Evolutionary conservation across 108 stramenopile species (phyloP).

Genomic region (Seminavis robusta): DNA sequence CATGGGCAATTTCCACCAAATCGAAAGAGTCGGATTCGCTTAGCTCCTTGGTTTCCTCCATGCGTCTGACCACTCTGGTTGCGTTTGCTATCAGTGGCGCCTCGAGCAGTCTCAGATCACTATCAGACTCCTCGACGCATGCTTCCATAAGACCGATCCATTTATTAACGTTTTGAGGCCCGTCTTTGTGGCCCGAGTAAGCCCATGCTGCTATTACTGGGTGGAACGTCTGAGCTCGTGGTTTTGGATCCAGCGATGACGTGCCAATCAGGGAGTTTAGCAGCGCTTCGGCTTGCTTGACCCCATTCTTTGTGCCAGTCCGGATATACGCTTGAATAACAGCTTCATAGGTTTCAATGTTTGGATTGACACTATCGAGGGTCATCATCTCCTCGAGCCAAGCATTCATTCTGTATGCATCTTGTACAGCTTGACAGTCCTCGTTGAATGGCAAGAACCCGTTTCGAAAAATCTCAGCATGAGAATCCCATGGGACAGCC

Average conservation of each 20-base stretch:
- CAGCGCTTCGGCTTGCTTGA: conserved; percentile 46
- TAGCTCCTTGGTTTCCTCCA: too few relatives aligned
- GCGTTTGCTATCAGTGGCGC: too few relatives aligned
- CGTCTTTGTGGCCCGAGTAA: conserved; percentile 38
- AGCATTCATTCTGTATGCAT: conserved; percentile 44
- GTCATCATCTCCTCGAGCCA: conserved; percentile 51
- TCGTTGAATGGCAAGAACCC: conserved; percentile 30
- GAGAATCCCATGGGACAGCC: conserved; percentile 44
- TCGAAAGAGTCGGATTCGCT: too few relatives aligned
- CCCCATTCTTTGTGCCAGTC: conserved; percentile 55
- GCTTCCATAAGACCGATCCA: too few relatives aligned
- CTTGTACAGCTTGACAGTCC: conserved; percentile 10
- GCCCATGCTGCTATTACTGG: conserved; percentile 72
- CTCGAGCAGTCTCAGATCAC: too few relatives aligned
- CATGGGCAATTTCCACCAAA: too few relatives aligned
- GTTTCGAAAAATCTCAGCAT: conserved; percentile 19
- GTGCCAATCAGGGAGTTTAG: conserved; percentile 15
- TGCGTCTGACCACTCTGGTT: too few relatives aligned
- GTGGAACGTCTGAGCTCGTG: conserved; percentile 52
- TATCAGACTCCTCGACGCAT: too few relatives aligned
- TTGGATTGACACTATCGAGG: conserved; percentile 28
- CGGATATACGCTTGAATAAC: conserved; percentile 73
- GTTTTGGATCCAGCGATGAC: background rate
- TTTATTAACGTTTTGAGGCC: conserved; percentile 44
- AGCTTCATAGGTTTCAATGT: conserved; percentile 64